Base-by-base conservation (phyloP, 179 eudicot genomes). In the Gypsophila paniculata region DNA sequence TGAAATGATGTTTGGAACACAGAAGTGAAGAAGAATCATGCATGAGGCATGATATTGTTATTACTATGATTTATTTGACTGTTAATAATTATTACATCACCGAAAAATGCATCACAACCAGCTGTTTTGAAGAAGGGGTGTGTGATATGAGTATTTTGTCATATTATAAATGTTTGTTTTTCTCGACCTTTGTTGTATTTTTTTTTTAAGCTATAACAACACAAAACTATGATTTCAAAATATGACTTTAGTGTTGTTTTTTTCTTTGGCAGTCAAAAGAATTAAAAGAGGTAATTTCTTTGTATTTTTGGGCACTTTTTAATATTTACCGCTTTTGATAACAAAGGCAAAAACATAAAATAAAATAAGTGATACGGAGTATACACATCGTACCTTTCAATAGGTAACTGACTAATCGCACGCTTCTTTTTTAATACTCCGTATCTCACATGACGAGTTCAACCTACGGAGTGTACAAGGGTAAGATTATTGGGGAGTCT, bases 21-120 rank as follows among this genome's bases (percentile, higher is more conserved):
- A 64, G 73, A 72, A 72, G 46, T 72, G 65, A 74, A 54, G 75
- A 64, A 52, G 74, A 58, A 69, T 69, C 78, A 74, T 73, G 77
- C 70, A 73, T 8, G 65, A 74, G 32, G 70, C 70, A 78, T 70
- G 78, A 62, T 39, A 61, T 52, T 42, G 46, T 6, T 42, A 42
- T 42, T 42, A 9, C 8, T 39, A 68, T 66, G 69, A 61, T 62
- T 6, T 34, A 69, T 26, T 10, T 34, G 36, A 69, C 48, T 29
- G 23, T 34, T 72, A 48, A 77, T 77, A 57, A 71, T 59, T 63
- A 64, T 22, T 61, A 51, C 59, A 44, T 39, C 70, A 21, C 69
- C 62, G 61, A 63, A 52, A 58, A 59, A 48, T 65, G 79, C 72
- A 66, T 48, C 19, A 48, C 72, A 59, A 73, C 72, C 72, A 77